Conservation (phyloP, 176 grass and related monocot species). For the Alopecurus myosuroides region DNA sequence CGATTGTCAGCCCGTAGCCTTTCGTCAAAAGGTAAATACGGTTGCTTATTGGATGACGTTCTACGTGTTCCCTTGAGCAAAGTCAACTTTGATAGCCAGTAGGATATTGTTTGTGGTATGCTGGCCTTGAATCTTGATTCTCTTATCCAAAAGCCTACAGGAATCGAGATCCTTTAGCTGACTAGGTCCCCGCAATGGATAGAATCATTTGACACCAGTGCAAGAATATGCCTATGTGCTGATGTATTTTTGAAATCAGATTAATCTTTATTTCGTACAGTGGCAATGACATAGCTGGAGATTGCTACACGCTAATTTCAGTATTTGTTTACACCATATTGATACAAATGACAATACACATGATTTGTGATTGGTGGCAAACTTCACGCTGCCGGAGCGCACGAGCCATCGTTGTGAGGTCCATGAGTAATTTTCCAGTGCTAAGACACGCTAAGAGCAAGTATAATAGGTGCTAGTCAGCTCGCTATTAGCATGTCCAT, state of each 20-base stretch:
- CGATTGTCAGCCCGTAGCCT: background rate
- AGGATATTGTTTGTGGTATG: background rate
- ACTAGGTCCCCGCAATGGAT: background rate
- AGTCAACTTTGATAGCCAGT: slow-evolving; percentile 1
- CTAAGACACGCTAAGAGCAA: no score
- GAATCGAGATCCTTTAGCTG: background rate
- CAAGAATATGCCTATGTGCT: background rate
- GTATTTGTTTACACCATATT: background rate
- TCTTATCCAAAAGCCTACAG: background rate
- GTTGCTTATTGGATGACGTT: background rate
- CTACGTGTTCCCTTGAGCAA: background rate
- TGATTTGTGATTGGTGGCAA: background rate
- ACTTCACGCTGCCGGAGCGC: background rate
- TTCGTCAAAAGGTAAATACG: background rate
- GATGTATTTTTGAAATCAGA: background rate
- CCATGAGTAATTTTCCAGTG: background rate
- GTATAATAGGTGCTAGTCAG: no score
- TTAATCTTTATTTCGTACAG: background rate
- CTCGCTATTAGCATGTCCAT: no score
- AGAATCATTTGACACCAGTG: background rate
- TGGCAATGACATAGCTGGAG: background rate
- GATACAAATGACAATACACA: background rate
- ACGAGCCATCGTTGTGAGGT: background rate
- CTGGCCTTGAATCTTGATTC: background rate
- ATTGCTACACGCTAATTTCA: background rate